Evolutionary conservation across 345 rosid species (phyloP).

Genomic region (Litchi chinensis): DNA sequence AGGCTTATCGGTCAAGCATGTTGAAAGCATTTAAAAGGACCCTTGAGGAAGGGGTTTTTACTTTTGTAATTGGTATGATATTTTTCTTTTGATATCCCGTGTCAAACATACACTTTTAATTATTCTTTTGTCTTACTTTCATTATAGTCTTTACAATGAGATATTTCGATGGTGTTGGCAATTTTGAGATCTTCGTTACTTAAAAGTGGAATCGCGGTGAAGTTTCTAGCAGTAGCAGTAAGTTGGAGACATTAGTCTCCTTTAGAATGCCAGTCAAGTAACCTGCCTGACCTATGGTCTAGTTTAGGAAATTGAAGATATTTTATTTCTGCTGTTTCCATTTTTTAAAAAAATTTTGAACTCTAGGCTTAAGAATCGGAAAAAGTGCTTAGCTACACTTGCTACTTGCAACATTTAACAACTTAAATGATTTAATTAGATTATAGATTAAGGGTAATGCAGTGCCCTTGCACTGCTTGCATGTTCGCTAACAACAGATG

Average conservation of each 20-base stretch:
- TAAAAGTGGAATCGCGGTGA: slow-evolving; percentile 32
- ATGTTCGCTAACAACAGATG: slow-evolving; percentile 89
- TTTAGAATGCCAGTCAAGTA: slow-evolving; percentile 17
- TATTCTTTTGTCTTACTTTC: neutral
- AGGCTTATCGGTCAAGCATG: slow-evolving; percentile 96
- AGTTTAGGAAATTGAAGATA: slow-evolving; percentile 29
- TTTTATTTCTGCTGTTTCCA: slow-evolving; percentile 11
- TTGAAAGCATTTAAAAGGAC: slow-evolving; percentile 90
- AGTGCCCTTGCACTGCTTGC: slow-evolving; percentile 84
- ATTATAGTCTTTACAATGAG: slow-evolving; percentile 1
- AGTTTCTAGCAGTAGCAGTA: slow-evolving; percentile 19
- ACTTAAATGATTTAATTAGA: slow-evolving; percentile 50
- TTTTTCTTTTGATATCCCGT: slow-evolving; percentile 22
- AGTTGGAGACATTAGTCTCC: slow-evolving; percentile 7
- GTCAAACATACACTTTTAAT: slow-evolving; percentile 2
- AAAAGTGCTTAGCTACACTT: slow-evolving; percentile 27
- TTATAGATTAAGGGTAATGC: slow-evolving; percentile 75
- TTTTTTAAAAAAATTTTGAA: slow-evolving; percentile 22
- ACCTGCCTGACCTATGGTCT: slow-evolving; percentile 31
- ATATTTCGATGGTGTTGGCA: slow-evolving; percentile 16
- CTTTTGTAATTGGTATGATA: slow-evolving; percentile 76
- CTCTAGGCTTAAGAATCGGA: slow-evolving; percentile 34
- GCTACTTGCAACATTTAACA: slow-evolving; percentile 38
- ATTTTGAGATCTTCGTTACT: slow-evolving; percentile 26
- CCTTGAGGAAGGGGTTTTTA: slow-evolving; percentile 87